These are phyloP conservation scores for Stereum hirsutum DNA, from an alignment of 1,284 basidiomycete genomes.

Conservation along the genomic window DNA sequence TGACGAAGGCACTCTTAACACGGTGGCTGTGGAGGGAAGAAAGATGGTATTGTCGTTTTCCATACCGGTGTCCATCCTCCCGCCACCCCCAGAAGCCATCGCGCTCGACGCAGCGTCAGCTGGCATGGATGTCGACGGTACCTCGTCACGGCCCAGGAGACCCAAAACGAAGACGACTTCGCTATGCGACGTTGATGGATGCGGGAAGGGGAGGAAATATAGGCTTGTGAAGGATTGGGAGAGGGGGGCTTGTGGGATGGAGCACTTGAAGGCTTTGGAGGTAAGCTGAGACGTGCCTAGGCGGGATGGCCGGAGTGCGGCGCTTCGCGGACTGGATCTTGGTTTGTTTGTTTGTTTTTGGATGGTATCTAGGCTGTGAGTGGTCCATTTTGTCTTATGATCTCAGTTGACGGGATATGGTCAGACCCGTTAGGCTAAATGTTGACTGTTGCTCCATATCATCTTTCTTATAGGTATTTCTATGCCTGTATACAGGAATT, in stretches of 20 bases:
- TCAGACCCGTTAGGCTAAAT: too few relatives aligned
- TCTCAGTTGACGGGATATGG: too few relatives aligned
- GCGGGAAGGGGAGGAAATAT: slow-evolving; percentile 37
- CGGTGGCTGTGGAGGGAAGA: slow-evolving; percentile 10
- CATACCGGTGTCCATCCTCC: slow-evolving; percentile 34
- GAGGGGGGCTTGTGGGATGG: slow-evolving; percentile 44
- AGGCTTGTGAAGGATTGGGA: slow-evolving; percentile 38
- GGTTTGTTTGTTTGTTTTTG: too few relatives aligned
- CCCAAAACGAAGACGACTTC: slow-evolving; percentile 16
- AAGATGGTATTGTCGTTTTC: slow-evolving; percentile 39
- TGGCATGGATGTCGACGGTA: slow-evolving; percentile 15
- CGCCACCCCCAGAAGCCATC: slow-evolving; percentile 9
- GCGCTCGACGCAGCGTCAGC: slow-evolving; percentile 5
- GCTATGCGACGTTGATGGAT: slow-evolving; percentile 39
- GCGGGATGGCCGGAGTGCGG: too few relatives aligned
- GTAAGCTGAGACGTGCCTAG: too few relatives aligned
- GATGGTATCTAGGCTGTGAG: too few relatives aligned
- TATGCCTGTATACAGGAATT: too few relatives aligned
- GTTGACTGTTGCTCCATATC: too few relatives aligned
- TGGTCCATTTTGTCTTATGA: too few relatives aligned
- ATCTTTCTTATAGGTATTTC: too few relatives aligned
- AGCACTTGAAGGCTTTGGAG: slow-evolving; percentile 27
- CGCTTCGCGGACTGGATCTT: too few relatives aligned
- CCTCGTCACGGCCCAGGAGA: slow-evolving; percentile 12
- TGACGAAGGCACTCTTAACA: too few relatives aligned